Evolutionary conservation across 257 asterid genomes (phyloP).

Genomic region (Solanum pennellii): DNA sequence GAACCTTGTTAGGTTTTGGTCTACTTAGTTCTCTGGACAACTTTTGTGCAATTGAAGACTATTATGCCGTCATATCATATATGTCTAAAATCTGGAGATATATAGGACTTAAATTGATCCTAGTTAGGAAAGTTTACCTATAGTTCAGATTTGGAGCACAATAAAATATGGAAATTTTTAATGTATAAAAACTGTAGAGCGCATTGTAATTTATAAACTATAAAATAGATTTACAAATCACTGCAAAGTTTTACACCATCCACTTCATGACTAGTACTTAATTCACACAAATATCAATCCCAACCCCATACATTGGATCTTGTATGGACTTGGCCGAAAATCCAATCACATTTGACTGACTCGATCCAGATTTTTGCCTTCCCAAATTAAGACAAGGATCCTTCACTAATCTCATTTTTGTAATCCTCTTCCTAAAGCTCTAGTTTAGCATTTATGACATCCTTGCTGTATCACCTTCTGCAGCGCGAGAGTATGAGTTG

Average conservation of each 20-base stretch:
- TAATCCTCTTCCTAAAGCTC: background rate
- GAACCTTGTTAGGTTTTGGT: background rate
- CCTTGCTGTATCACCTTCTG: background rate
- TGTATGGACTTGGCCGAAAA: background rate
- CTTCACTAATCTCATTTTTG: background rate
- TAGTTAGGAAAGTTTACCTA: background rate
- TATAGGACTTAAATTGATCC: background rate
- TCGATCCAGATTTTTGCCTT: background rate
- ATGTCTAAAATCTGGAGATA: background rate
- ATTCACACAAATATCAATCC: background rate
- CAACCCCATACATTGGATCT: background rate
- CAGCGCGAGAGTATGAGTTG: conserved; percentile 82
- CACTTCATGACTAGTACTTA: background rate
- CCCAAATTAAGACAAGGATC: background rate
- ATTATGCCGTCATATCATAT: background rate
- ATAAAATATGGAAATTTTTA: background rate
- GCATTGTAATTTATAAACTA: background rate
- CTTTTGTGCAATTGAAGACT: background rate
- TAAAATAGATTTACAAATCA: background rate
- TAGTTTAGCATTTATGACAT: conserved; percentile 1
- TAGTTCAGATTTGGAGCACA: background rate
- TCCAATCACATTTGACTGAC: background rate
- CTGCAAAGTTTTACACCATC: background rate
- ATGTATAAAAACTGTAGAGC: background rate
- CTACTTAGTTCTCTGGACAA: background rate